A percentile compares a stretch with the other conserved stretches of the same genome.
Evolutionary conservation across 192 early-diverging fungal species (phyloP).

Genomic region (Kappamyces sp.): DNA sequence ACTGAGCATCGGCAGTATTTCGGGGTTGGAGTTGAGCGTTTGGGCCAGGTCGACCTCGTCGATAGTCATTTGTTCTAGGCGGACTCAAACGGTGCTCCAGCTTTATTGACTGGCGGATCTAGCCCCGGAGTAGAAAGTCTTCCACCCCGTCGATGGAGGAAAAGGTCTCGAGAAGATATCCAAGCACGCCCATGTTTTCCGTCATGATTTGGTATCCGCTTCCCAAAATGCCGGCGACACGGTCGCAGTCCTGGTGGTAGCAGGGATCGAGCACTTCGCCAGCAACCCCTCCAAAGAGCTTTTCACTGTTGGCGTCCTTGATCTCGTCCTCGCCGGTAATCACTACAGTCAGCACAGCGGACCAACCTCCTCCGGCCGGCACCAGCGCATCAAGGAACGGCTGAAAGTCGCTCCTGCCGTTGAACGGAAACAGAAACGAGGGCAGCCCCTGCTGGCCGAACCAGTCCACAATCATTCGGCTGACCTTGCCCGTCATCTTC

Average conservation of each 20-base stretch:
- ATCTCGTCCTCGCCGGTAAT: constrained; percentile 23
- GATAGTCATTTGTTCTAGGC: too few relatives aligned
- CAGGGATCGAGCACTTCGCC: constrained; percentile 26
- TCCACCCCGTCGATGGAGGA: constrained; percentile 15
- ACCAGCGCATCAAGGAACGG: constrained; percentile 13
- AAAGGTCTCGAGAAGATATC: constrained; percentile 18
- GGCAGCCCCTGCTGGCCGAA: constrained; percentile 18
- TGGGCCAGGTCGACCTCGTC: too few relatives aligned
- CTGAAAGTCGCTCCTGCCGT: constrained; percentile 22
- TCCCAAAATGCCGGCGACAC: constrained; percentile 14
- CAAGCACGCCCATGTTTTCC: constrained; percentile 30
- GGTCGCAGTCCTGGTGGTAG: constrained; percentile 28
- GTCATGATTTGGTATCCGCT: constrained; percentile 17
- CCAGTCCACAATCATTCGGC: constrained; percentile 23
- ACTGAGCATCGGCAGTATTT: too few relatives aligned
- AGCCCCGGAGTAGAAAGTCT: constrained; percentile 7
- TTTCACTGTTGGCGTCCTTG: constrained; percentile 22
- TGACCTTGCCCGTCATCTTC: not conserved
- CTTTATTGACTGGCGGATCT: not conserved
- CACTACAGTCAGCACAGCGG: not conserved
- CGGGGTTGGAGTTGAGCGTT: too few relatives aligned
- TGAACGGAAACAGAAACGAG: constrained; percentile 22
- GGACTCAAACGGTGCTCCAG: too few relatives aligned
- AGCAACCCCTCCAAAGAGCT: constrained; percentile 26
- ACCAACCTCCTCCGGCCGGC: not conserved